Evolutionary conservation across 179 eudicot genomes (phyloP).

Genomic region (Silene vulgaris): DNA sequence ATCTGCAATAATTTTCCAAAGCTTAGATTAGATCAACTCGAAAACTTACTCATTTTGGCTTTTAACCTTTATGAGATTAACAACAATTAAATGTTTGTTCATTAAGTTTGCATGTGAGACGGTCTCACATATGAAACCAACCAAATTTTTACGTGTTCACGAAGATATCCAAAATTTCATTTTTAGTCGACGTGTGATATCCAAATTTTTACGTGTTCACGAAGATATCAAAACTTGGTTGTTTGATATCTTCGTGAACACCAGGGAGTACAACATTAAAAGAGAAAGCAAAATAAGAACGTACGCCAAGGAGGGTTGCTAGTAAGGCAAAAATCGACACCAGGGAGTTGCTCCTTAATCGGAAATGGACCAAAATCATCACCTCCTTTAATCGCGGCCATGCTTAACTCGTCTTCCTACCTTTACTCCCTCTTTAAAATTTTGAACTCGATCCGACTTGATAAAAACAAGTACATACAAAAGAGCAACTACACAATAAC

Average conservation of each 20-base stretch:
- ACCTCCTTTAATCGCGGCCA: conserved; percentile 33
- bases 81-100: too few relatives aligned
- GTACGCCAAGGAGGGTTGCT: conserved; percentile 79
- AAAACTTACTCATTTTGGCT: neutral
- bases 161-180: too few relatives aligned
- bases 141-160: too few relatives aligned
- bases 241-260: too few relatives aligned
- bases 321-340: conserved; percentile 65
- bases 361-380: conserved; percentile 63
- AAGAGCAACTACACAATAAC: neutral
- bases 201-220: too few relatives aligned
- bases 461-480: conserved; percentile 9
- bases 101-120: neutral
- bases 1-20: conserved; percentile 31
- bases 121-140: neutral
- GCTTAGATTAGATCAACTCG: neutral
- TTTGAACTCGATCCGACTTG: neutral
- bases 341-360: conserved; percentile 64
- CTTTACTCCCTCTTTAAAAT: neutral
- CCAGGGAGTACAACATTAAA: neutral
- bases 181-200: too few relatives aligned
- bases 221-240: too few relatives aligned
- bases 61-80: too few relatives aligned
- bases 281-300: conserved; percentile 11
- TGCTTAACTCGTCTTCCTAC: conserved; percentile 2